Percentiles rank a stretch among this genome's conserved stretches.
These are phyloP conservation scores for Quercus parvula DNA, from an alignment of 306 rosid species.

Conservation along the genomic window DNA sequence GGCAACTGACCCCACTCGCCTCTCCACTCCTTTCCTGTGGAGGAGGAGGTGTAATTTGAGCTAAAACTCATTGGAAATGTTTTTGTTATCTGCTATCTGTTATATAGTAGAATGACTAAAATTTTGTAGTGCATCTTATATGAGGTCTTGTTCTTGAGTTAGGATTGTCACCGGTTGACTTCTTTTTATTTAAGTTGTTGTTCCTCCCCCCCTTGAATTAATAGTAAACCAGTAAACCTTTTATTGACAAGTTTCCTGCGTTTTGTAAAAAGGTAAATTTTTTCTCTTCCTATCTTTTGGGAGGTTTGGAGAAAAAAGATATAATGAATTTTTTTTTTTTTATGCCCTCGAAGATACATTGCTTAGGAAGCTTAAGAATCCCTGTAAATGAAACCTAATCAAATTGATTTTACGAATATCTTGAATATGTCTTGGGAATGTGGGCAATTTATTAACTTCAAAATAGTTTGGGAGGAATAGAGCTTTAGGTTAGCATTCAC, in stretches of 20 bases:
- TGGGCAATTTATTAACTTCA: neutral
- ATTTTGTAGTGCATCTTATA: neutral
- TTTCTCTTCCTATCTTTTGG: too few relatives aligned
- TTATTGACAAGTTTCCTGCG: too few relatives aligned
- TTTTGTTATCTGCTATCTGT: neutral
- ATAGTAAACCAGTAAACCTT: too few relatives aligned
- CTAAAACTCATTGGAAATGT: too few relatives aligned
- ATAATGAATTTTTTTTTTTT: neutral
- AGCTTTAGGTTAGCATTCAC: neutral
- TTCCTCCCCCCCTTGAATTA: too few relatives aligned
- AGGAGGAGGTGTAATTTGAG: too few relatives aligned
- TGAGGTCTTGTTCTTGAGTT: neutral
- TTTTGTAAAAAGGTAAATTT: too few relatives aligned
- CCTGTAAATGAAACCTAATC: neutral
- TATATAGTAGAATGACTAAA: neutral
- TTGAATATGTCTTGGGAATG: neutral
- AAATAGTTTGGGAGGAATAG: neutral
- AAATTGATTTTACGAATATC: neutral
- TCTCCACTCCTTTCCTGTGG: too few relatives aligned
- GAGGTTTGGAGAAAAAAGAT: too few relatives aligned
- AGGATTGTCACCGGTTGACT: neutral
- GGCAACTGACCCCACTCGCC: too few relatives aligned
- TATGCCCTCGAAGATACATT: neutral
- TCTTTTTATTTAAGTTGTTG: neutral
- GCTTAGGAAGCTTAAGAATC: neutral